Base-by-base conservation (phyloP, 164 flowering plant genomes). In the Umbellularia californica region DNA sequence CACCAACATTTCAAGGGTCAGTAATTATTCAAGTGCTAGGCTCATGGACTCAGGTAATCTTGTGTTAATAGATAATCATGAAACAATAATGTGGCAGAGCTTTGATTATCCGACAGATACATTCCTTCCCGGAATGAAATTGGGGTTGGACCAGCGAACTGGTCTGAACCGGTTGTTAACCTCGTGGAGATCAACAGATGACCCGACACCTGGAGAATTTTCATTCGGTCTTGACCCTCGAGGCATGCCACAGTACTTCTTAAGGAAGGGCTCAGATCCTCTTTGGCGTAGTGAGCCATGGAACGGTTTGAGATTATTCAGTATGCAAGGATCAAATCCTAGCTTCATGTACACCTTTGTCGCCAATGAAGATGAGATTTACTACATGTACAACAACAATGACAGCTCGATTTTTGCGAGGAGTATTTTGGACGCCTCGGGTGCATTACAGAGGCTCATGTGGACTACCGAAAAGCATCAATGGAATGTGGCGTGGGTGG, bases 281-380 rank as follows among this genome's bases (percentile, higher is more conserved):
- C 3, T 7, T 2, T 86, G 80, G 60, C 77, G 92, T 27, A 82
- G 85, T 47, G 94, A 94, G 2, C 88, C 90, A 3, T 90, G 90
- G 91, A 84, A 85, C 64, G 92, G 94, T 0, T 6, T 58, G 1
- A 52, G 86, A 50, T 33, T 33, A 28, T 89, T 85, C 58, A 86
- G 87, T 24, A 77, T 1, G 24, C 79, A 0, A 47, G 50, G 0
- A 2, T 72, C 4, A 50, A 64, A 20, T 17, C 85, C 3, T 25
- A 68, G 3, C 6, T 52, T 1, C 15, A 10, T 35, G 14, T 86
- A 84, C 75, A 22, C 12, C 0, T 86, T 87, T 58, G 74, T 75
- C 0, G 5, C 20, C 1, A 76, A 79, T 20, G 23, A 50, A 15
- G 65, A 80, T 0, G 88, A 84, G 74, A 83, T 81, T 0, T 82